Conservation (phyloP, 1,139 yeast genomes). For the Pichia sp. region DNA sequence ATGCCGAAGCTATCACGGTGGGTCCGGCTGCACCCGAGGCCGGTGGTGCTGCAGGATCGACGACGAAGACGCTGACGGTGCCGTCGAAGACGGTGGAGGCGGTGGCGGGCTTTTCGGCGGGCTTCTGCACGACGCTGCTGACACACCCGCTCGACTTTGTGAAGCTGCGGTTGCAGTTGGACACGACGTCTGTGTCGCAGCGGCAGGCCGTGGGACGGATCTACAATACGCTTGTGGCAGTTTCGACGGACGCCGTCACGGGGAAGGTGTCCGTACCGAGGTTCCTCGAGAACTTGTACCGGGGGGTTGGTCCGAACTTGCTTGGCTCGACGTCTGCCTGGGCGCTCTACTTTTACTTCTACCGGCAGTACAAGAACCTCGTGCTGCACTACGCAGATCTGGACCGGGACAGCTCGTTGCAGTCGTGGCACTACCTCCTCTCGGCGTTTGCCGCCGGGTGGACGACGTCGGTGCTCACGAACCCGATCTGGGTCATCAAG, state of each 20-base stretch:
- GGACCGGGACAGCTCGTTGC: conserved; percentile 22
- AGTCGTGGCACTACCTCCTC: conserved; percentile 39
- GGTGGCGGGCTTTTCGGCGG: conserved; percentile 78
- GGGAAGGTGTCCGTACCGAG: conserved; percentile 14
- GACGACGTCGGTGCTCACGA: conserved; percentile 69
- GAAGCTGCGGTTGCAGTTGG: conserved; percentile 71
- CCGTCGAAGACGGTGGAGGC: conserved; percentile 39
- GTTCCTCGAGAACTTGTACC: conserved; percentile 43
- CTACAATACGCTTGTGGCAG: conserved; percentile 24
- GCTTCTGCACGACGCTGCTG: conserved; percentile 69
- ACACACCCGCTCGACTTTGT: conserved; percentile 88
- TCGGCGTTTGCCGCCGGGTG: conserved; percentile 69
- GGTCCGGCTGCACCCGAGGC: background rate
- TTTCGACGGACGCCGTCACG: conserved; percentile 12
- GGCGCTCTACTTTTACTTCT: conserved; percentile 79
- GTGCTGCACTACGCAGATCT: conserved; percentile 5
- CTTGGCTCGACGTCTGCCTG: conserved; percentile 84
- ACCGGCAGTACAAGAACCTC: conserved; percentile 51
- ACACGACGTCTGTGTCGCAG: conserved; percentile 26
- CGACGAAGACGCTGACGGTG: background rate
- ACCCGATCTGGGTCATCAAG: conserved; percentile 90
- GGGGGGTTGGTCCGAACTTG: conserved; percentile 79
- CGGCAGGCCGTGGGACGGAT: conserved; percentile 25
- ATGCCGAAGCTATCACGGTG: background rate
- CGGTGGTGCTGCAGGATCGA: background rate